Base-by-base conservation (phyloP, 2,329 filamentous ascomycete species). In the Paecilomyces variotii region DNA sequence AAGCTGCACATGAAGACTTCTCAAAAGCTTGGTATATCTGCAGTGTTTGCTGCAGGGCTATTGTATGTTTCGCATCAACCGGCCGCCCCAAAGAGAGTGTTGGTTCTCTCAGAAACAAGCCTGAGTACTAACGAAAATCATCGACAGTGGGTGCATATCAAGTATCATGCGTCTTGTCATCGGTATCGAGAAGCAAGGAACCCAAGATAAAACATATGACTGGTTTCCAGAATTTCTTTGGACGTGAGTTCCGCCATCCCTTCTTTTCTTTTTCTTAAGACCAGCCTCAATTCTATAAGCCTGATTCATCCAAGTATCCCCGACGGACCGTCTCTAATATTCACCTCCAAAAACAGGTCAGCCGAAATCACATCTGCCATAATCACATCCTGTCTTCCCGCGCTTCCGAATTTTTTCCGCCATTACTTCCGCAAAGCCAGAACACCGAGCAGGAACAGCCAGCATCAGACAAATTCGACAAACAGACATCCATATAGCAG, bases 321-420 rank as follows among this genome's bases (percentile, higher is more conserved):
- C 19, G 19, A 32, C 1, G 30, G 11, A 4, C 10, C 12, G 5
- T 39, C 9, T 45, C n/a, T 45, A 19, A 45, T 19, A 45, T 45
- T 9, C 45, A 24, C 6, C 11, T 34, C 26, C 6, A 24, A 27
- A 26, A n/a, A 25, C 39, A 67, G 65, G 9, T 59, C 62, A 9
- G 67, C 66, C 34, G 66, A 68, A 59, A 60, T 69, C 12, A 63
- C 67, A 11, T 66, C 63, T 2, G 66, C 64, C 5, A 65, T 69
- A 55, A 59, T 68, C 27, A 63, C 64, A 27, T 63, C 64, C 53
- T 67, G 63, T 54, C 57, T 69, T 24, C 63, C 66, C 4, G 60
- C 63, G 5, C 28, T 69, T n/a, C 63, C 65, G 30, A 62, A 58
- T 19, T 65, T 65, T 59, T 62, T 64, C 60, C 58, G 58, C n/a